phyloP scores from a whole-genome alignment of 2,329 filamentous ascomycete genomes.

The Ophiostoma montium region DNA sequence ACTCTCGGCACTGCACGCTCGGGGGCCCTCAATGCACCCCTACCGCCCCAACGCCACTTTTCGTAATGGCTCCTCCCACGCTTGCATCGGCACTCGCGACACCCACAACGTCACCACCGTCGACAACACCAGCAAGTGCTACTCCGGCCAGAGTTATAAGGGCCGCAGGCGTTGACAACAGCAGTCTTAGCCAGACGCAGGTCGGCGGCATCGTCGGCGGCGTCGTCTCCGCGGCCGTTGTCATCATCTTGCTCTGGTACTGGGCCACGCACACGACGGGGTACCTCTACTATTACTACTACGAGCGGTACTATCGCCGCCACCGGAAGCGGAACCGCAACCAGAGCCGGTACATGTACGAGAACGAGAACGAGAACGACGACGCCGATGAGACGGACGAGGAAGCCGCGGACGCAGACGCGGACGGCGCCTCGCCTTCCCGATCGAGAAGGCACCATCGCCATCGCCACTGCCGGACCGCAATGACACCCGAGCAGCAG shows the following conservation, averaged over 20 bases:
- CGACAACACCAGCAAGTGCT: not conserved
- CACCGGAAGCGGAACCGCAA: not conserved
- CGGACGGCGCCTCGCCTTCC: not conserved
- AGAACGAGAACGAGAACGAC: not conserved
- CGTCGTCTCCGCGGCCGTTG: slow-evolving; percentile 23
- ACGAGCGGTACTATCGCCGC: not conserved
- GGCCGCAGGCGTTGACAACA: not conserved
- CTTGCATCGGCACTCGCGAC: no score
- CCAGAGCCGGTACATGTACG: not conserved
- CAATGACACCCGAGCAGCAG: not conserved
- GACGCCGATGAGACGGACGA: not conserved
- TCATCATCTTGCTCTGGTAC: slow-evolving; percentile 21
- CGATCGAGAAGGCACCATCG: not conserved
- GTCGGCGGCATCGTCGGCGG: slow-evolving; percentile 29
- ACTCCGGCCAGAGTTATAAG: not conserved
- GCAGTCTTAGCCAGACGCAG: slow-evolving; percentile 16
- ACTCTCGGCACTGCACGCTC: no score
- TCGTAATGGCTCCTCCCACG: no score
- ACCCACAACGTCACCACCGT: no score
- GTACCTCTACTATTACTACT: not conserved
- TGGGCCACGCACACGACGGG: slow-evolving; percentile 16
- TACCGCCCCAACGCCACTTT: no score
- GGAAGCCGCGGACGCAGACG: not conserved
- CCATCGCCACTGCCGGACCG: not conserved
- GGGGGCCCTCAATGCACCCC: no score